A percentile compares a stretch with the other conserved stretches of the same genome.
Conservation (phyloP, 176 grass and related monocot genomes). For the Oryza meridionalis region DNA sequence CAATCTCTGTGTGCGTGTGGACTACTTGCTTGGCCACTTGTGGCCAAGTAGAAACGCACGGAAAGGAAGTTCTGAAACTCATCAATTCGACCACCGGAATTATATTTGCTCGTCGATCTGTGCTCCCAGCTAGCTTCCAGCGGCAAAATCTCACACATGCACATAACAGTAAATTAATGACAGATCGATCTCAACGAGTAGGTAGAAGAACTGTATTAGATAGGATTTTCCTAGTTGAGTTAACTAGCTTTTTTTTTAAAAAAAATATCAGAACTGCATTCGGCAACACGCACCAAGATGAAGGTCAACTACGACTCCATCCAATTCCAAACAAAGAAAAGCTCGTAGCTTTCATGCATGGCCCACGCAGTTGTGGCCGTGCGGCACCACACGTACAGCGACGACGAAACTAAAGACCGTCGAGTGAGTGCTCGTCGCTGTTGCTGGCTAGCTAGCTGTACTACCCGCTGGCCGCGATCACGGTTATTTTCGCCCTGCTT, state of each 20-base stretch:
- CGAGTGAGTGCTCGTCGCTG: slow-evolving; percentile 36
- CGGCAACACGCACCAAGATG: neutral
- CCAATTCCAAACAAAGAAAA: neutral
- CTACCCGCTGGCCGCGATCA: neutral
- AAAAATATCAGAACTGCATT: neutral
- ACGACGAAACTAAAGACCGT: slow-evolving; percentile 25
- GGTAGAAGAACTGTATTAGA: neutral
- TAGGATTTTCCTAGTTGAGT: neutral
- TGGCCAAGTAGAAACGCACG: neutral
- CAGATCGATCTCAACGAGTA: neutral
- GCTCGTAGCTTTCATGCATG: slow-evolving; percentile 20
- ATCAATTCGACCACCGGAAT: neutral
- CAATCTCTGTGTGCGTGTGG: slow-evolving; percentile 12
- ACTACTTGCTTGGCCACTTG: neutral
- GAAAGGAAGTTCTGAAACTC: neutral
- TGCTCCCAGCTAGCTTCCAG: neutral
- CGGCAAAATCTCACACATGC: neutral
- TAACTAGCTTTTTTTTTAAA: neutral
- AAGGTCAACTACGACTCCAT: neutral
- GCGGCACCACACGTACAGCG: neutral
- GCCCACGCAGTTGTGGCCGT: neutral
- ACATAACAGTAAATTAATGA: neutral
- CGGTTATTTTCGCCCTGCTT: neutral
- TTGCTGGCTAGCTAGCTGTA: slow-evolving; percentile 10
- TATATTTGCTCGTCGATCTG: neutral